These are phyloP conservation scores for Acorus calamus DNA, from an alignment of 106 monocot species.

Conservation along the genomic window DNA sequence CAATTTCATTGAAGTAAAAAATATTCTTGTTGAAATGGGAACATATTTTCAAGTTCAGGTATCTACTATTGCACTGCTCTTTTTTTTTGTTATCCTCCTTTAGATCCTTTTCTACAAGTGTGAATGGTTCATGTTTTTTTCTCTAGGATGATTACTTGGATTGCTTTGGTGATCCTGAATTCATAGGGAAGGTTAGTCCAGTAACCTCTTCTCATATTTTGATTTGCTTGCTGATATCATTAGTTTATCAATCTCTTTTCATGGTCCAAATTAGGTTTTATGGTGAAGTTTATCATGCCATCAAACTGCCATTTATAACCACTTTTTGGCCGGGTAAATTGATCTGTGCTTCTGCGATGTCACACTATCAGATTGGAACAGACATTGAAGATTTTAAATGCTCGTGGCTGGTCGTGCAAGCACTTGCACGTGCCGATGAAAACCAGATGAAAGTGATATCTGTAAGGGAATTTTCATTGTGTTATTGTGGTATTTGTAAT, in stretches of 20 bases:
- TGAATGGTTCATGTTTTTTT: not conserved
- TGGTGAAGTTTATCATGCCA: too few relatives aligned
- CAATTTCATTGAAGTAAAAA: conserved; percentile 52
- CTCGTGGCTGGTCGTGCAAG: conserved; percentile 95
- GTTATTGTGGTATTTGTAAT: not conserved
- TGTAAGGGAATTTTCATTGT: conserved; percentile 23
- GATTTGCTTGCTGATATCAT: too few relatives aligned
- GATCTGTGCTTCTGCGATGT: too few relatives aligned
- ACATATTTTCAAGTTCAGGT: conserved; percentile 99
- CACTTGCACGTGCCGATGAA: conserved; percentile 56
- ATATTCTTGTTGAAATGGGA: conserved; percentile 96
- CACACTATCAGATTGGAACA: conserved; percentile 66
- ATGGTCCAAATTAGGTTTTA: too few relatives aligned
- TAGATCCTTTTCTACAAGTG: not conserved
- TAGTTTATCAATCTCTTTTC: too few relatives aligned
- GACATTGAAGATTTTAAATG: conserved; percentile 97
- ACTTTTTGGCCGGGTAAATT: not conserved
- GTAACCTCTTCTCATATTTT: not conserved
- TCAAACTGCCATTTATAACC: too few relatives aligned
- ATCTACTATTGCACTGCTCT: not conserved
- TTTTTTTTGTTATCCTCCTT: not conserved
- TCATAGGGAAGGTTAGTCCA: conserved; percentile 76
- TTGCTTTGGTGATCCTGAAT: conserved; percentile 92
- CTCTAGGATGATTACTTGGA: conserved; percentile 89
- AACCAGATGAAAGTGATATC: conserved; percentile 42